A percentile compares a stretch with the other conserved stretches of the same genome.
Conservation (phyloP, 164 flowering plant genomes). For the Brasenia schreberi region DNA sequence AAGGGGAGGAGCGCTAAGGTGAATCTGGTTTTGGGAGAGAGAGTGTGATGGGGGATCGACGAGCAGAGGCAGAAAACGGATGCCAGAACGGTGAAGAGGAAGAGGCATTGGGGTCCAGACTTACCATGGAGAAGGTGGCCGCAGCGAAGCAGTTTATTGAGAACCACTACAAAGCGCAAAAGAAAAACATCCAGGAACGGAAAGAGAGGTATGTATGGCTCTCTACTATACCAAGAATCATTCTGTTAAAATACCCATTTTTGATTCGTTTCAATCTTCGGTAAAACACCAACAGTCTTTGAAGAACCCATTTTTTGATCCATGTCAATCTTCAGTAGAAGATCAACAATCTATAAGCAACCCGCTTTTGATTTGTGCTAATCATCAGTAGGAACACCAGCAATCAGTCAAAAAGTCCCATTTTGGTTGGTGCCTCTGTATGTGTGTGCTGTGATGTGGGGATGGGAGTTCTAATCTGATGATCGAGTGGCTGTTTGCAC, state of each 20-base stretch:
- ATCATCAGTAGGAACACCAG: too few species aligned
- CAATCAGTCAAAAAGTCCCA: too few species aligned
- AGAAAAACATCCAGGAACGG: conserved; percentile 74
- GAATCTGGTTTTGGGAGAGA: too few species aligned
- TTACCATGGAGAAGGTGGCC: conserved; percentile 80
- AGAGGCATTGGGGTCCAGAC: conserved; percentile 36
- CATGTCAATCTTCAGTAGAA: too few species aligned
- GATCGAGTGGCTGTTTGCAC: neutral
- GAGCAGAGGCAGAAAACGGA: conserved; percentile 11
- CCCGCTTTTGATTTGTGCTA: too few species aligned
- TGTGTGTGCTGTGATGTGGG: neutral
- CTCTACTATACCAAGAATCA: too few species aligned
- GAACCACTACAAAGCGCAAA: conserved; percentile 74
- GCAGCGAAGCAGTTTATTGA: conserved; percentile 91
- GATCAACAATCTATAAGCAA: too few species aligned
- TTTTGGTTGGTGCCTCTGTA: too few species aligned
- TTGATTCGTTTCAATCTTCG: too few species aligned
- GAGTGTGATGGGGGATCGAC: conserved; percentile 23
- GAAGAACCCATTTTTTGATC: too few species aligned
- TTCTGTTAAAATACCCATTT: too few species aligned
- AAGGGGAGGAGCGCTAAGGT: conserved; percentile 4
- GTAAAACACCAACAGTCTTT: too few species aligned
- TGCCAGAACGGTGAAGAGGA: conserved; percentile 14
- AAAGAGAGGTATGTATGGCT: conserved; percentile 36
- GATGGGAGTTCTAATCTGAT: neutral